Evolutionary conservation across 495 filamentous ascomycete genomes (phyloP).

Genomic region (Cercophora sp.): DNA sequence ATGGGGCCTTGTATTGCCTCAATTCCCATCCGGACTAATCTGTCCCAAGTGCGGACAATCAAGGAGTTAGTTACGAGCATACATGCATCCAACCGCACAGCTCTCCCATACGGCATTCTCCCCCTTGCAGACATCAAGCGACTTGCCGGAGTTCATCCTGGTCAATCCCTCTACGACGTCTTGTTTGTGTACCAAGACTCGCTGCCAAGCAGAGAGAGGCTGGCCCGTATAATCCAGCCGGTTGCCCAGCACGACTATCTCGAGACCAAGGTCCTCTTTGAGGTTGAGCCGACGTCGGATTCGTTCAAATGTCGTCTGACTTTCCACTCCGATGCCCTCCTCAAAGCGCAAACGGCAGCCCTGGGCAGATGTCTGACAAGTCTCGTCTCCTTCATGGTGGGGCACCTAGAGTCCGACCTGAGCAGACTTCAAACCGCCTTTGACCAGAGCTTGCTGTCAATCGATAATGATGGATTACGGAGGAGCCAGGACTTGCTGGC

Average conservation of each 20-base stretch:
- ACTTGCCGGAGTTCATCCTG: constrained; percentile 43
- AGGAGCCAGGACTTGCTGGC: no score
- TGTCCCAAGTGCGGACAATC: constrained; percentile 43
- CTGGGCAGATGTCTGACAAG: constrained; percentile 41
- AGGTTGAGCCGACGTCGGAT: constrained; percentile 57
- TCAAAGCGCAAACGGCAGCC: constrained; percentile 42
- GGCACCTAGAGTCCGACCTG: constrained; percentile 31
- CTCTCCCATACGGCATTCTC: constrained; percentile 54
- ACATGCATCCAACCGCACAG: constrained; percentile 57
- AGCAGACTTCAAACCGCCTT: constrained; percentile 30
- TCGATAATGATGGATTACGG: constrained; percentile 39
- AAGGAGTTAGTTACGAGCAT: constrained; percentile 55
- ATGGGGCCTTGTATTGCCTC: constrained; percentile 70
- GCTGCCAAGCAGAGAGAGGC: constrained; percentile 31
- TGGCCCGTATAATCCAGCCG: constrained; percentile 30
- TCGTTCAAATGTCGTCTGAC: constrained; percentile 57
- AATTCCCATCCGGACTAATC: constrained; percentile 60
- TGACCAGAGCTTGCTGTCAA: constrained; percentile 44
- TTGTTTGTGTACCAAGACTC: constrained; percentile 78
- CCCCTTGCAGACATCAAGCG: constrained; percentile 65
- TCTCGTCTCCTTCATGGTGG: constrained; percentile 38
- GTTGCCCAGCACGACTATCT: constrained; percentile 59
- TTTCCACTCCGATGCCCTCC: constrained; percentile 34
- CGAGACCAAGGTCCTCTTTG: constrained; percentile 69
- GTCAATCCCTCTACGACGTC: constrained; percentile 58